A percentile compares a stretch with the other conserved stretches of the same genome.
Conservation (phyloP, 306 rosid genomes). For the Ammopiptanthus mongolicus region DNA sequence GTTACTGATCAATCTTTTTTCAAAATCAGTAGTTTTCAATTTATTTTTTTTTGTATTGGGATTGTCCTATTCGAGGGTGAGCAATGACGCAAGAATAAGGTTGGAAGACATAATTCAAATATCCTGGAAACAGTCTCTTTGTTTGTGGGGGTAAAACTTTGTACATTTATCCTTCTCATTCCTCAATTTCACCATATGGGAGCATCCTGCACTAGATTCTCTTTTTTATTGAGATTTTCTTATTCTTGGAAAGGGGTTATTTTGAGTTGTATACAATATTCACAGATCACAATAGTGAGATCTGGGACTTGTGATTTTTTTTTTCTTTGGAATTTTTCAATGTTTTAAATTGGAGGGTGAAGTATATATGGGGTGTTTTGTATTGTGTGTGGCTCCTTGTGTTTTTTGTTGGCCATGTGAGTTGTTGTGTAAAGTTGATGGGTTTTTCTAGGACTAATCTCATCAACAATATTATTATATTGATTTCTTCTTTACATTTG, state of each 20-base stretch:
- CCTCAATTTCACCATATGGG: no score
- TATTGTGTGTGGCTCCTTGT: background rate
- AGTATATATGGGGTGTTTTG: background rate
- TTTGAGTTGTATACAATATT: background rate
- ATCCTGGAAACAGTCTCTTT: no score
- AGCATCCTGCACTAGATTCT: no score
- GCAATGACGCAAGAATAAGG: no score
- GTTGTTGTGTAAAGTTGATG: constrained; percentile 23
- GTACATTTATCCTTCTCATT: no score
- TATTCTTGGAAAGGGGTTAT: background rate
- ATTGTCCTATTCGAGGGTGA: no score
- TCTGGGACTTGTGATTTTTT: background rate
- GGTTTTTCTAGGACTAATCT: constrained; percentile 31
- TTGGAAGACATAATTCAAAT: no score
- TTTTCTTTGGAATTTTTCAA: background rate
- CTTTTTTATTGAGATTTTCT: no score
- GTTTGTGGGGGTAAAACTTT: no score
- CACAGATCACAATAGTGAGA: background rate
- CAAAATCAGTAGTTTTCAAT: no score
- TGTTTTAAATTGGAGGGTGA: background rate
- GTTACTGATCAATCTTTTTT: no score
- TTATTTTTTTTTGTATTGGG: no score
- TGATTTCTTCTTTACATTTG: background rate
- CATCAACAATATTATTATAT: constrained; percentile 21
- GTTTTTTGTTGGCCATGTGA: constrained; percentile 31